Evolutionary conservation across 2,329 filamentous ascomycete genomes (phyloP), one percentile per base, ranked within the genome.

Genomic region (Fusarium sororula): DNA sequence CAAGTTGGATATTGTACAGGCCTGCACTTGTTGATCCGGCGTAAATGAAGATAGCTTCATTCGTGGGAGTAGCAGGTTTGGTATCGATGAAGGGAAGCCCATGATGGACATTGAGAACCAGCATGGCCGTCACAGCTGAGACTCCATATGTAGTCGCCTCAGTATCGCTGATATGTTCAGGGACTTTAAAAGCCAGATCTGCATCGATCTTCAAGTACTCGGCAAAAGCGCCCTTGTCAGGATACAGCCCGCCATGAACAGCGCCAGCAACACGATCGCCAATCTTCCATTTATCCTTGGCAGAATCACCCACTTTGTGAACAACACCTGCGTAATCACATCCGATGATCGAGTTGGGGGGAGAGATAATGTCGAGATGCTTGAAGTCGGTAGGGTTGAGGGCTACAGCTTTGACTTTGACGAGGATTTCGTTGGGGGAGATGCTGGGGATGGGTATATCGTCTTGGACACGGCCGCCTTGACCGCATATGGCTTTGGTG

Each of bases 141-240:
- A 51, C 48, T 6, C 48, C 48, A 20, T 53, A 53, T 15, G 30
- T 53, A 15, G 48, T 24, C 4, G 30, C 48, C 8, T 35, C 11
- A 11, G n/a, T 35, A 35, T 51, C 48, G 1, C 48, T 35, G 9
- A 51, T 35, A 3, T 2, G 3, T 0, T 20, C 17, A 0, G 48
- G 48, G 2, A 51, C 30, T 35, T 35, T 51, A 3, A 9, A 51
- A 0, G n/a, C n/a, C 17, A 51, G 30, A 24, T 51, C 48, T 2
- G 48, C 17, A 11, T 35, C 48, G 1, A 24, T 20, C 48, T 51
- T 51, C 9, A 51, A 24, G 5, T 51, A 51, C n/a, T 51, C 48
- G 0, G 48, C 48, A 1, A 51, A 51, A 3, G 48, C n/a, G 6
- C 48, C 48, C 3, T 11, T 51, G 6, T 51, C 48, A 51, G 48